Conservation (phyloP, 768 basidiomycete species). For the Cystofilobasidium ferigula region DNA sequence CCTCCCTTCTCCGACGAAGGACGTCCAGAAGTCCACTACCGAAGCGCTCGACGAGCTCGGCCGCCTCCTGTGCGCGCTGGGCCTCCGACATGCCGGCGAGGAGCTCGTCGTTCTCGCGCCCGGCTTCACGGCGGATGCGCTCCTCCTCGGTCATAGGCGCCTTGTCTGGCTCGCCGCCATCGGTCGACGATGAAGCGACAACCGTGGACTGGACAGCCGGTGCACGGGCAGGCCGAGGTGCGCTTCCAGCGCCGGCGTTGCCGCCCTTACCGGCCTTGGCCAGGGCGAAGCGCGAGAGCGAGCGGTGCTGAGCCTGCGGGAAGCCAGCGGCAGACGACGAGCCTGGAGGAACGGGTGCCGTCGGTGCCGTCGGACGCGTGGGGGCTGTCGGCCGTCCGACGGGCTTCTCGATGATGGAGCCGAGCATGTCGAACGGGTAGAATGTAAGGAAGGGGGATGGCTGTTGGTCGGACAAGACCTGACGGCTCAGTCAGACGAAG, state of each 20-base stretch:
- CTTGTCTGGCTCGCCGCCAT: slow-evolving; percentile 25
- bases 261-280: slow-evolving; percentile 31
- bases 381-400: no score
- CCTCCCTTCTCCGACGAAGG: slow-evolving; percentile 48
- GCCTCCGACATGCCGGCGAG: slow-evolving; percentile 60
- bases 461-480: no score
- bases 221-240: slow-evolving; percentile 6
- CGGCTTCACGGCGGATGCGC: slow-evolving; percentile 44
- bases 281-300: slow-evolving; percentile 46
- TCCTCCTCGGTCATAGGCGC: no score
- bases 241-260: not conserved
- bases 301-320: slow-evolving; percentile 55
- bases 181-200: not conserved
- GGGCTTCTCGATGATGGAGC: no score
- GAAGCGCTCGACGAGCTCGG: slow-evolving; percentile 59
- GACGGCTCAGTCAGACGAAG: no score
- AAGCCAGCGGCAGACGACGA: slow-evolving; percentile 55
- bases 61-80: slow-evolving; percentile 55
- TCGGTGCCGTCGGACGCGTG: no score
- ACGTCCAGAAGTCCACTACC: slow-evolving; percentile 57
- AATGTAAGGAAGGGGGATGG: no score
- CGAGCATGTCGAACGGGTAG: no score
- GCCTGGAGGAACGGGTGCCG: no score
- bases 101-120: slow-evolving; percentile 52
- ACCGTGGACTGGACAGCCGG: not conserved